Base-by-base conservation (phyloP, 2,329 filamentous ascomycete species). In the Penicillium capsulatum region DNA sequence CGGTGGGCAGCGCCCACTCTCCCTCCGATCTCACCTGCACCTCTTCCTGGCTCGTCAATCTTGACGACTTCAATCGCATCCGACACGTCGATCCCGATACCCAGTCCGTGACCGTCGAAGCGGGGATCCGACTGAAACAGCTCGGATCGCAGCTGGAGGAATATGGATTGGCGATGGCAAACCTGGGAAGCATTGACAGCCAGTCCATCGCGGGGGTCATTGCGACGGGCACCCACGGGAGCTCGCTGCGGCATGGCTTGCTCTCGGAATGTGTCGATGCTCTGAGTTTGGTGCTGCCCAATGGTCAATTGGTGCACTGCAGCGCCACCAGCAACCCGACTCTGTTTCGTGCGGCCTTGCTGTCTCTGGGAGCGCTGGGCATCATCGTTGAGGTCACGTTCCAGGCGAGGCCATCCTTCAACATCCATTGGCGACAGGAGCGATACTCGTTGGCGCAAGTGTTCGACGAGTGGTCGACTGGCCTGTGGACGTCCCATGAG, bases 171-270 rank as follows among this genome's bases (percentile, higher is more conserved):
- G 88, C 89, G 2, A 83, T 98, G 77, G 85, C 86, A 17, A 96
- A 94, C 62, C 72, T 97, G 31, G 92, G 92, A 24, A 95, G 88
- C 63, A 98, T 98, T 66, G 89, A 96, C 63, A 80, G 88, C 55
- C 92, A 98, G 72, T 92, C 86, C 42, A 83, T 97, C 47, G 89
- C 87, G 2, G 92, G 92, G 17, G 90, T 89, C 10, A 94, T 97
- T 45, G 83, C 86, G 14, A 98, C 92, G 0, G 90, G 86, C 11
- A 97, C 92, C 0, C 92, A 98, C 63, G 92, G 92, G 30, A 94
- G 86, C 57, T 92, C 86, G 39, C 71, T 94, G 43, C 73, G 69
- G 22, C 89, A 97, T 66, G 91, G 91, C 1, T 74, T 96, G 47
- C 72, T 98, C 46, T 91, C 86, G 0, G 84, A 94, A 59, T 81